These are phyloP conservation scores for Alternaria viburni DNA, from an alignment of 2,329 filamentous ascomycete species.

Conservation along the genomic window DNA sequence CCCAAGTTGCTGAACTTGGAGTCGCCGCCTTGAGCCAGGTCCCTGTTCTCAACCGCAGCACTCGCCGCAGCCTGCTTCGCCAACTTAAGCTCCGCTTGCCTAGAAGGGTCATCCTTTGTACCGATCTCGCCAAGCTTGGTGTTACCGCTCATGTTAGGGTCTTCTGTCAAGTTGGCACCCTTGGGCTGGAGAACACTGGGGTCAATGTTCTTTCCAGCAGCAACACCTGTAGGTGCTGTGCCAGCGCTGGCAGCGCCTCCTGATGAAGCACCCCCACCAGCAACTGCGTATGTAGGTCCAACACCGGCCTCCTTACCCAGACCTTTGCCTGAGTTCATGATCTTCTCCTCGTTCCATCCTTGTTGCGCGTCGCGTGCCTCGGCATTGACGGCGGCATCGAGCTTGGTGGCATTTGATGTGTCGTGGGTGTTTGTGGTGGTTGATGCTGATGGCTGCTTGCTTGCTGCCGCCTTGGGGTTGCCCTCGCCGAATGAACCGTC, in stretches of 20 bases:
- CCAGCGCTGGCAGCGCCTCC: constrained; percentile 28
- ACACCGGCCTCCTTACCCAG: constrained; percentile 46
- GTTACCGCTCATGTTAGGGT: constrained; percentile 32
- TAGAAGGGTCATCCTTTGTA: constrained; percentile 61
- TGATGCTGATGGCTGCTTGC: constrained; percentile 57
- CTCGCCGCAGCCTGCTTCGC: constrained; percentile 41
- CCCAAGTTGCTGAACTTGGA: constrained; percentile 33
- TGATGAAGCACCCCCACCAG: constrained; percentile 31
- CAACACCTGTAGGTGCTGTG: constrained; percentile 48
- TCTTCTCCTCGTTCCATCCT: constrained; percentile 48
- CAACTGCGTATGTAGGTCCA: constrained; percentile 44
- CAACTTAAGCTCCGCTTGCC: constrained; percentile 53
- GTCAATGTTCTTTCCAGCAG: constrained; percentile 40
- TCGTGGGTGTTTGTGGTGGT: constrained; percentile 64
- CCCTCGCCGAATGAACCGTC: constrained; percentile 66
- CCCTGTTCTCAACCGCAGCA: constrained; percentile 29
- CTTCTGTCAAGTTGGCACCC: constrained; percentile 59
- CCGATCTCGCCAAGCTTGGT: constrained; percentile 56
- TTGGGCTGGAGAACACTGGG: constrained; percentile 53
- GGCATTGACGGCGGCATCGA: constrained; percentile 57
- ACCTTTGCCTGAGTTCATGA: constrained; percentile 50
- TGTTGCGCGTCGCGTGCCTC: constrained; percentile 53
- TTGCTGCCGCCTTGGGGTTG: constrained; percentile 62
- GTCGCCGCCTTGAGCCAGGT: constrained; percentile 19
- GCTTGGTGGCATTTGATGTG: constrained; percentile 58